Evolutionary conservation across 176 grass and related monocot genomes (phyloP).

Genomic region (Poa annua): DNA sequence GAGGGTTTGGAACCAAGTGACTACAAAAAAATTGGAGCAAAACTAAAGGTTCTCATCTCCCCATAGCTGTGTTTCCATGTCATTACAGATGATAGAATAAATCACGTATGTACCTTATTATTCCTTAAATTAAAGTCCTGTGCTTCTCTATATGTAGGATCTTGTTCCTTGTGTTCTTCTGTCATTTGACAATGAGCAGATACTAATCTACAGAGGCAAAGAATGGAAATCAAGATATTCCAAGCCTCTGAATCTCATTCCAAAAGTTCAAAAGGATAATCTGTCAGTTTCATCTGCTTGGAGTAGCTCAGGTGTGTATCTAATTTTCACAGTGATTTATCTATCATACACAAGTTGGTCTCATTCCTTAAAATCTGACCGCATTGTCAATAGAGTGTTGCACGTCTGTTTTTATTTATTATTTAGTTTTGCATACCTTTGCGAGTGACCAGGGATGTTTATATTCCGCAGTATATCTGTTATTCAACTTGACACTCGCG

Average conservation of each 20-base stretch:
- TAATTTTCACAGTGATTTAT: neutral
- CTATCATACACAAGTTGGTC: neutral
- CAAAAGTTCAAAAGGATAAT: conserved; percentile 48
- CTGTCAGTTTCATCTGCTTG: conserved; percentile 38
- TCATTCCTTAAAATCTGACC: conserved; percentile 5
- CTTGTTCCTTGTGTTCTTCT: conserved; percentile 92
- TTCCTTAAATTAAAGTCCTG: conserved; percentile 24
- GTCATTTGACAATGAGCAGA: conserved; percentile 89
- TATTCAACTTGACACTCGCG: neutral
- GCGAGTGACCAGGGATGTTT: conserved; percentile 1
- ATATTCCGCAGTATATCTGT: neutral
- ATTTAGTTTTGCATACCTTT: conserved; percentile 21
- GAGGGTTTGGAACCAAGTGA: conserved; percentile 94
- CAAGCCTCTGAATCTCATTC: conserved; percentile 50
- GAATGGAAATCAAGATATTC: conserved; percentile 87
- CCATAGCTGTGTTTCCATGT: conserved; percentile 29
- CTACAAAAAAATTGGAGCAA: conserved; percentile 97
- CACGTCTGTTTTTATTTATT: conserved; percentile 17
- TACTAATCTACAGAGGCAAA: conserved; percentile 89
- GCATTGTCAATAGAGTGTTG: conserved; percentile 20
- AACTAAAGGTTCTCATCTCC: conserved; percentile 68
- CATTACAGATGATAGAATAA: conserved; percentile 25
- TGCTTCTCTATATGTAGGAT: conserved; percentile 66
- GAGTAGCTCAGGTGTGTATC: conserved; percentile 61
- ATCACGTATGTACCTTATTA: conserved; percentile 14